Evolutionary conservation across 2,329 filamentous ascomycete species (phyloP).

Genomic region (Aspergillus sp.): DNA sequence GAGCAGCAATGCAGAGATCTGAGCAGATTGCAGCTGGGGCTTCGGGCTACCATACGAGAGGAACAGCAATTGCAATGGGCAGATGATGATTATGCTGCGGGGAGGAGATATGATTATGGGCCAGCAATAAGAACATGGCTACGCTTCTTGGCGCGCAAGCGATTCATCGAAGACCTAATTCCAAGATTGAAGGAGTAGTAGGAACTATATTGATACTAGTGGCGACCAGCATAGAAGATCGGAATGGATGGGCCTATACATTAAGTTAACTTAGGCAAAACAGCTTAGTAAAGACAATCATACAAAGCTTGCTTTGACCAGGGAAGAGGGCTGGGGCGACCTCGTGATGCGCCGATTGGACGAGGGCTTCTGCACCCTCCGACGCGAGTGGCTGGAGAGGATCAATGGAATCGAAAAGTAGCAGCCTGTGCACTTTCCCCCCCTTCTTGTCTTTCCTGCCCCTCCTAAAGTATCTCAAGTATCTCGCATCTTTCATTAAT

Average conservation of each 20-base stretch:
- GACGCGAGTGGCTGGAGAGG: neutral
- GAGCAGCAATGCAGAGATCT: conserved; percentile 29
- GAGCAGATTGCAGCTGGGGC: conserved; percentile 28
- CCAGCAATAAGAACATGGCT: conserved; percentile 70
- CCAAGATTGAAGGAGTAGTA: neutral
- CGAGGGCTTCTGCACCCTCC: conserved; percentile 3
- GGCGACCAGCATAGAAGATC: neutral
- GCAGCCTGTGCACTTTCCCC: neutral
- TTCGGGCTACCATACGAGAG: conserved; percentile 39
- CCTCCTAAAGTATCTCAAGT: too few species aligned
- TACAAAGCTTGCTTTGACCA: neutral
- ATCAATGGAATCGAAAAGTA: neutral
- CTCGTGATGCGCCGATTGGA: conserved; percentile 24
- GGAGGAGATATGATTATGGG: conserved; percentile 62
- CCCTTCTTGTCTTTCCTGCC: neutral
- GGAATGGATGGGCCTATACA: neutral
- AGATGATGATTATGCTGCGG: conserved; percentile 44
- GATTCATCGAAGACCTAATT: conserved; percentile 49
- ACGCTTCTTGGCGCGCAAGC: conserved; percentile 66
- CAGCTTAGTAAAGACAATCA: neutral
- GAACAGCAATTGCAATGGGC: conserved; percentile 38
- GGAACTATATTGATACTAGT: neutral
- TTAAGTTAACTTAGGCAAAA: too few species aligned
- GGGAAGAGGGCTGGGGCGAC: neutral
- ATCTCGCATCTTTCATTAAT: too few species aligned